phyloP scores from a whole-genome alignment of 1,284 basidiomycete species.

The Apiotrichum domesticum region DNA sequence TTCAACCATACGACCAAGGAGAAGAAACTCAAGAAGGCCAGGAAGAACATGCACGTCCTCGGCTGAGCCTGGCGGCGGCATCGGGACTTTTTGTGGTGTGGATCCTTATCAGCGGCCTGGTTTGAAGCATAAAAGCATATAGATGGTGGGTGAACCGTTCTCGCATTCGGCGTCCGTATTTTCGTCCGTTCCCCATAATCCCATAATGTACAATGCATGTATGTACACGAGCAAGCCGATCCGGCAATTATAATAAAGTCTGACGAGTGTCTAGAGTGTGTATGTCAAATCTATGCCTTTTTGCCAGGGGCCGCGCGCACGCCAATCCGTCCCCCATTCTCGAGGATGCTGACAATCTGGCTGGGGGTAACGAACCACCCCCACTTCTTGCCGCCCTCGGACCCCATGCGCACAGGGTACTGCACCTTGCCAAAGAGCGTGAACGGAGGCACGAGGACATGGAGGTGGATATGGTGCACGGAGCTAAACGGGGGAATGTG shows the following conservation, averaged over 20 bases:
- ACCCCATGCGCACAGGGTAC: slow-evolving; percentile 52
- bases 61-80: slow-evolving; percentile 9
- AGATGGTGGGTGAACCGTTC: too few species aligned
- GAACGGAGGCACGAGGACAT: slow-evolving; percentile 67
- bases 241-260: too few species aligned
- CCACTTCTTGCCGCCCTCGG: slow-evolving; percentile 56
- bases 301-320: slow-evolving; percentile 31
- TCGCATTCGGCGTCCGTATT: too few species aligned
- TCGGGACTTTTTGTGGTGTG: too few species aligned
- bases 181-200: too few species aligned
- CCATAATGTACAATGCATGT: not conserved
- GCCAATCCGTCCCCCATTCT: slow-evolving; percentile 53
- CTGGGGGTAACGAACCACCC: slow-evolving; percentile 68
- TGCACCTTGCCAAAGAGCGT: slow-evolving; percentile 52
- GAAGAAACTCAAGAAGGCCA: slow-evolving; percentile 39
- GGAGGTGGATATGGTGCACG: slow-evolving; percentile 73
- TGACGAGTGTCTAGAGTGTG: not conserved
- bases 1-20: slow-evolving; percentile 29
- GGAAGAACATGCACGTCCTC: slow-evolving; percentile 40
- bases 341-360: slow-evolving; percentile 60
- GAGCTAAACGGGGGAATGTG: slow-evolving; percentile 76
- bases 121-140: too few species aligned
- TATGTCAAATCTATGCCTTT: not conserved
- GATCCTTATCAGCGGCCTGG: too few species aligned
- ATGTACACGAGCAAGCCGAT: not conserved